Conservation (phyloP, 805 yeast species). For the Cyberlindnera meyerae region DNA sequence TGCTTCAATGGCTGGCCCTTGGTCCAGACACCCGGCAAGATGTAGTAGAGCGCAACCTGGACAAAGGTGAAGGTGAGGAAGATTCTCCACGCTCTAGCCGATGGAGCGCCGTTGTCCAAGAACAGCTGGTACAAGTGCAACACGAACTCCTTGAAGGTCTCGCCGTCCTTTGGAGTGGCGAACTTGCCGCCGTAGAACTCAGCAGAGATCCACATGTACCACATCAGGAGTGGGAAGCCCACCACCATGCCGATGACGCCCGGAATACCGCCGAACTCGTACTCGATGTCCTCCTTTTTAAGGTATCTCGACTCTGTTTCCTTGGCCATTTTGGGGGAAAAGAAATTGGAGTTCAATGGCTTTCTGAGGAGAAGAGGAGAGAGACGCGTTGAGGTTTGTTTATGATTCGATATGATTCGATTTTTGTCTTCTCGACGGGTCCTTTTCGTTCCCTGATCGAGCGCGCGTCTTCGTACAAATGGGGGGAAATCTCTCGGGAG, state of each 20-base stretch:
- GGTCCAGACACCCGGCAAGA: constrained; percentile 91
- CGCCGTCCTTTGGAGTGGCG: constrained; percentile 59
- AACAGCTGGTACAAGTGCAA: constrained; percentile 41
- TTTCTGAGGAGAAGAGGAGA: background rate
- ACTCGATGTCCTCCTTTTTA: constrained; percentile 54
- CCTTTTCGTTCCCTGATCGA: too few species aligned
- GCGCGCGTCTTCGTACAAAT: too few species aligned
- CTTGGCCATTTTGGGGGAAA: too few species aligned
- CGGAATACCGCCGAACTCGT: constrained; percentile 89
- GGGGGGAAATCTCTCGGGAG: too few species aligned
- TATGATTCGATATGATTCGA: background rate
- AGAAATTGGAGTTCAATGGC: too few species aligned
- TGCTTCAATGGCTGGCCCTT: constrained; percentile 91
- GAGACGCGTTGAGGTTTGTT: constrained; percentile 5
- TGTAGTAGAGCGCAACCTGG: constrained; percentile 73
- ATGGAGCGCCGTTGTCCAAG: constrained; percentile 53
- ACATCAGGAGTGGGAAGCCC: constrained; percentile 92
- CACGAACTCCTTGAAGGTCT: constrained; percentile 42
- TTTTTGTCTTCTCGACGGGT: background rate
- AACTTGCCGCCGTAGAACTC: constrained; percentile 70
- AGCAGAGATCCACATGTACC: constrained; percentile 93
- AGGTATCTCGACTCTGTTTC: constrained; percentile 31
- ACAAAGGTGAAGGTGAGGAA: constrained; percentile 64
- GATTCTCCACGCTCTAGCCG: constrained; percentile 56
- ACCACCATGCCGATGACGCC: constrained; percentile 90